Percentiles rank a stretch among this genome's conserved stretches.
phyloP scores from a whole-genome alignment of 345 rosid genomes.

The Litchi chinensis region DNA sequence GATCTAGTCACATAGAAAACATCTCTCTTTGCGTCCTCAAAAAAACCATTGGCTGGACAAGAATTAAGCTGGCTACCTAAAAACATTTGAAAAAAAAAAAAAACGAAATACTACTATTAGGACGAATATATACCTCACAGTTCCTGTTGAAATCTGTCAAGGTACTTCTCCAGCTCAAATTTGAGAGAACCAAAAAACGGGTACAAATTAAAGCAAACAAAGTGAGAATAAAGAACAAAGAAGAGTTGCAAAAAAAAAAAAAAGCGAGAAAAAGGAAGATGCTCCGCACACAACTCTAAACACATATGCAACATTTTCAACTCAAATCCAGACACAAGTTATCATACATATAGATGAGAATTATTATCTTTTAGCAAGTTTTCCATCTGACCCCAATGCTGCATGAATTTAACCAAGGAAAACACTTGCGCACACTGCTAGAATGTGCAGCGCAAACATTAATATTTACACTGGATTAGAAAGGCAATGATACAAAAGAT shows the following conservation, averaged over 20 bases:
- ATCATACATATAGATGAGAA: neutral
- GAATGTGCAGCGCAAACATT: neutral
- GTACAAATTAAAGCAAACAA: neutral
- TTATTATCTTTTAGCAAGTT: neutral
- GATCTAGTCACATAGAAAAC: neutral
- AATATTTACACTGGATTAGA: neutral
- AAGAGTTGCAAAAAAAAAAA: no score
- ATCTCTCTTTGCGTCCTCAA: neutral
- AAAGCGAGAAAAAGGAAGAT: neutral
- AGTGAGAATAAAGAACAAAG: neutral
- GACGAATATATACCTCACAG: no score
- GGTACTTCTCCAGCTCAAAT: neutral
- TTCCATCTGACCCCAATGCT: neutral
- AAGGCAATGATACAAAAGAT: neutral
- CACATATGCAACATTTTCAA: neutral
- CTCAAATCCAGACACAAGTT: neutral
- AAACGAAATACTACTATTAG: no score
- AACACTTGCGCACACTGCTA: neutral
- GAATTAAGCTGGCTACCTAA: no score
- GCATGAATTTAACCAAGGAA: neutral
- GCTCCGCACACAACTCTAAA: neutral
- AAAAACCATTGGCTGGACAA: neutral
- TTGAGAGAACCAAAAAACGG: neutral
- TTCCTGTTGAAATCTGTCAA: neutral
- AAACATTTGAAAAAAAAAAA: no score